Evolutionary conservation across 306 rosid species (phyloP), one percentile per base, ranked within the genome.

Genomic region (Ammopiptanthus mongolicus): DNA sequence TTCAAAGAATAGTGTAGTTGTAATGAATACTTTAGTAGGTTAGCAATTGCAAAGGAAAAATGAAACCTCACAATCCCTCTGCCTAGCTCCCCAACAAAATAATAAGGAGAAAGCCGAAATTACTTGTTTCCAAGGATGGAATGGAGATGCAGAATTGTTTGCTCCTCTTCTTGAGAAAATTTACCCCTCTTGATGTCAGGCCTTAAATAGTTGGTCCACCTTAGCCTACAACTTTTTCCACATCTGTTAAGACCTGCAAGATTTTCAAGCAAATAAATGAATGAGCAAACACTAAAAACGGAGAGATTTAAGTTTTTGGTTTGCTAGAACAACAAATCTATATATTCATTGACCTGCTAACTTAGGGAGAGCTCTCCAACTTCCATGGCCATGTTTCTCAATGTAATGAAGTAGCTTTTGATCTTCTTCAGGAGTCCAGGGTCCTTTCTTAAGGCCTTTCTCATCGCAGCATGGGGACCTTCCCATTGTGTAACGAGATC

Each of bases 191-290:
- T 92, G 80, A 92, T 90, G 57, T 87, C 97, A 41, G 97, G 97
- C 82, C 96, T 81, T 68, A 93, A 79, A 86, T 93, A 93, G 55
- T 93, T 93, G n/a, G 96, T 93, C 98, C 98, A 93, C 75, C 98
- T 84, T 62, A 93, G 76, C 62, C 98, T 87, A 29, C 97, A 93
- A 78, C 97, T 93, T 77, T 93, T 93, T 60, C 98, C 98, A 78
- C 97, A 93, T 85, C 97, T 86, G 39, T 93, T 93, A 13, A 93
- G 91, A 60, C 95, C 98, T 93, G 71, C 69, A 41, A 62, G 37
- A 33, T 7, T 65, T 65, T 31, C 48, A 65, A 31, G 21, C 36
- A 34, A 46, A 25, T 18, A 17, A 17, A 60, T 28, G 50, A 48
- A 55, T 75, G 21, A 64, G 50, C 3, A 61, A 75, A 29, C 8